Evolutionary conservation across 345 rosid species (phyloP), one percentile per base, ranked within the genome.

Genomic region (Citrus sinensis): DNA sequence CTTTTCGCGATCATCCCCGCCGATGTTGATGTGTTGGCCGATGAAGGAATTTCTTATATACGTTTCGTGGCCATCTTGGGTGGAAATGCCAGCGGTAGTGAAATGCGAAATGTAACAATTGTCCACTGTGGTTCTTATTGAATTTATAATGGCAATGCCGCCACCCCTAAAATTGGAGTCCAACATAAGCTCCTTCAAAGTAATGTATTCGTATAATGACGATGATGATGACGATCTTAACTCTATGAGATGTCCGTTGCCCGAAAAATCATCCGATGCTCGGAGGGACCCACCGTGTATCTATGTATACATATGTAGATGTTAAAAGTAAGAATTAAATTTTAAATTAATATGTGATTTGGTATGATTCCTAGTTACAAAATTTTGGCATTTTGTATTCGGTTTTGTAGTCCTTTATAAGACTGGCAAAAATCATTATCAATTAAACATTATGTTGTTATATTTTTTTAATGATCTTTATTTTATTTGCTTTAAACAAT

Each of bases 61-160:
- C 29, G 87, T 76, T 71, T 84, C 87, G 19, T 84, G 84, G 2
- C 87, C 87, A 20, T 60, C 81, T 13, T 56, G 56, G 71, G 81
- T 75, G 14, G 69, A 29, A 7, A 84, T 84, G 14, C 82, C 87
- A 3, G 68, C 25, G 19, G 76, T 71, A 0, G 73, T 72, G 58
- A 84, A 84, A 62, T 84, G 83, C 9, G 78, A 63, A 29, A 84
- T 35, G 73, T 77, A 84, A 73, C 82, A 84, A 51, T 84, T 81
- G 80, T 75, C 74, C 9, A 84, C 34, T 49, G 59, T 67, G 4
- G 79, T 84, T 62, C 87, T 79, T 20, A 76, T 17, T 2, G 87
- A 71, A 46, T 81, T 74, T 5, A 79, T 55, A 4, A 81, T 64
- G 25, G 76, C 65, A 55, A 84, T 72, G 27, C 87, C 87, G 2